Conservation (phyloP, 306 rosid species). For the Adenanthera pavonina region DNA sequence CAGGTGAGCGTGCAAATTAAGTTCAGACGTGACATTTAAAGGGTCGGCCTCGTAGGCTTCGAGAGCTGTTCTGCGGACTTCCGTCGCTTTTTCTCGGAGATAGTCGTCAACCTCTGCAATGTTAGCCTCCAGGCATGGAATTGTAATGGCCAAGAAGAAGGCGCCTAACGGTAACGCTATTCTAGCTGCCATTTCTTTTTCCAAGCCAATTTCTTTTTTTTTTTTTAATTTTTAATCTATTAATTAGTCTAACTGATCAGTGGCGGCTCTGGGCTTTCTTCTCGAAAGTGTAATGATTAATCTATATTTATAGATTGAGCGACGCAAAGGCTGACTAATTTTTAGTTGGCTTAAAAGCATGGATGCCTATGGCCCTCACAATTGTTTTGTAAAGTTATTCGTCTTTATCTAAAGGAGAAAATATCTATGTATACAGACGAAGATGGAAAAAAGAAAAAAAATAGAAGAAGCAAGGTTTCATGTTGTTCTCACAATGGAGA, state of each 20-base stretch:
- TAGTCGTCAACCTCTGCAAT: slow-evolving; percentile 45
- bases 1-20: slow-evolving; percentile 46
- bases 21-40: slow-evolving; percentile 36
- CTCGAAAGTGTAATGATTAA: too few species aligned
- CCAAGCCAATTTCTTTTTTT: neutral
- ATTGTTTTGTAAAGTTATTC: neutral
- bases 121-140: slow-evolving; percentile 55
- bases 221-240: neutral
- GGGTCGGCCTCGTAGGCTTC: slow-evolving; percentile 55
- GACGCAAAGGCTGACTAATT: neutral
- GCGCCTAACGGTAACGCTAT: slow-evolving; percentile 34
- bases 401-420: neutral
- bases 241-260: too few species aligned
- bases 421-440: too few species aligned
- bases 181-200: slow-evolving; percentile 35
- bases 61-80: slow-evolving; percentile 45
- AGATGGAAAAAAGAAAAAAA: too few species aligned
- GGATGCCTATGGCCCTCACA: neutral
- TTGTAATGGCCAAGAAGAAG: slow-evolving; percentile 33
- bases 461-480: neutral
- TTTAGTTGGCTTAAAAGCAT: neutral
- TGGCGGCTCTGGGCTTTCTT: too few species aligned
- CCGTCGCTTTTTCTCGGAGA: slow-evolving; percentile 37
- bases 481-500: neutral
- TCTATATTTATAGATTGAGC: neutral